These are phyloP conservation scores for Botrytis galanthina DNA, from an alignment of 2,329 filamentous ascomycete species.

Conservation along the genomic window DNA sequence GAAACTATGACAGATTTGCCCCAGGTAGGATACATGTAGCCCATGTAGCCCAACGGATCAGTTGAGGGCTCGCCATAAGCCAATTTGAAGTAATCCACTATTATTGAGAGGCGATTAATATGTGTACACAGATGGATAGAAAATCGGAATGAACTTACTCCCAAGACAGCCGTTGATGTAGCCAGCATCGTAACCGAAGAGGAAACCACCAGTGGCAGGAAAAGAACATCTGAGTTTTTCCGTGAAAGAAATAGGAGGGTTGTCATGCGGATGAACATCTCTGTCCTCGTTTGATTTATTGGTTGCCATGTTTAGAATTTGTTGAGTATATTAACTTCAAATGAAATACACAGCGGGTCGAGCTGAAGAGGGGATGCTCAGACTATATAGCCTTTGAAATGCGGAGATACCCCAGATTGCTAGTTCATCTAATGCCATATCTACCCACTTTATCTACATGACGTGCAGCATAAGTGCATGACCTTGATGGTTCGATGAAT, in stretches of 20 bases:
- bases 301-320: not conserved
- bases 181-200: conserved; percentile 69
- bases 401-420: not conserved
- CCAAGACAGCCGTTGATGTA: conserved; percentile 66
- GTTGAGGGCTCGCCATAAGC: conserved; percentile 2
- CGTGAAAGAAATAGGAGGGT: conserved; percentile 66
- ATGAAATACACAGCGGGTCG: not conserved
- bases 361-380: no score
- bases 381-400: not conserved
- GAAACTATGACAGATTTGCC: conserved; percentile 62
- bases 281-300: conserved; percentile 29
- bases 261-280: conserved; percentile 51
- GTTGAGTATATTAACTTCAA: not conserved
- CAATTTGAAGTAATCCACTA: conserved; percentile 19
- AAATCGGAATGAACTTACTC: conserved; percentile 44
- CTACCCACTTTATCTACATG: not conserved
- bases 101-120: not conserved
- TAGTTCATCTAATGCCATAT: not conserved
- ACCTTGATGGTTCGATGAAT: not conserved
- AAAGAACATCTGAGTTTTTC: conserved; percentile 68
- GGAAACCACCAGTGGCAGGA: conserved; percentile 61
- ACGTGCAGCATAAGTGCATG: not conserved
- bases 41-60: conserved; percentile 19
- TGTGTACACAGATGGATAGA: not conserved
- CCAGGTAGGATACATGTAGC: conserved; percentile 51